A percentile compares a stretch with the other conserved stretches of the same genome.
These are phyloP conservation scores for Nakazawaea anatomiae DNA, from an alignment of 805 yeast species.

Conservation along the genomic window DNA sequence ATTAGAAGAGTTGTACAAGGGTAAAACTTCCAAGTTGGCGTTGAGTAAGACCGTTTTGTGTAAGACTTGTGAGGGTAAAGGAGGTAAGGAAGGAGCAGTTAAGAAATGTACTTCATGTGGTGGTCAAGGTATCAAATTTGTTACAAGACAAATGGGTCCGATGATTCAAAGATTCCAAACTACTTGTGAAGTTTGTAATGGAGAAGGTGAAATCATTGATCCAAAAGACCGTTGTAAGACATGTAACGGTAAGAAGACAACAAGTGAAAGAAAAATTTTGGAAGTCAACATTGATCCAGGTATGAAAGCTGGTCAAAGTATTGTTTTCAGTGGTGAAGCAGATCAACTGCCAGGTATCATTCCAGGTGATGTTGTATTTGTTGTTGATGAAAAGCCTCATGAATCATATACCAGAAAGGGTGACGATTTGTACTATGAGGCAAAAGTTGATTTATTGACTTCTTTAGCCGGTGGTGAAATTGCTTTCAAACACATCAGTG, in stretches of 20 bases:
- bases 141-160: constrained; percentile 98
- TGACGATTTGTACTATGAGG: constrained; percentile 78
- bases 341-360: constrained; percentile 93
- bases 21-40: constrained; percentile 91
- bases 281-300: constrained; percentile 96
- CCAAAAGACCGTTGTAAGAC: constrained; percentile 81
- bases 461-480: constrained; percentile 96
- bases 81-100: constrained; percentile 91
- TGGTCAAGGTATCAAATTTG: constrained; percentile 88
- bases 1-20: constrained; percentile 89
- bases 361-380: constrained; percentile 95
- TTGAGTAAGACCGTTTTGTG: constrained; percentile 88
- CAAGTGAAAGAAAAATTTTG: constrained; percentile 82
- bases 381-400: constrained; percentile 87
- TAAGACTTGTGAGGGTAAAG: constrained; percentile 85
- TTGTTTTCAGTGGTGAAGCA: constrained; percentile 92
- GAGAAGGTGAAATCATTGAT: constrained; percentile 84
- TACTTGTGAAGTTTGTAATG: constrained; percentile 86
- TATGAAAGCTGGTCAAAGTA: constrained; percentile 90
- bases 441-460: constrained; percentile 85
- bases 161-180: constrained; percentile 98
- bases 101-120: constrained; percentile 82
- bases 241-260: constrained; percentile 87
- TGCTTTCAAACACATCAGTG: constrained; percentile 83
- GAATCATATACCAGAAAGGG: constrained; percentile 79